phyloP scores from a whole-genome alignment of 2,329 filamentous ascomycete genomes.

The Penicillium sp. region DNA sequence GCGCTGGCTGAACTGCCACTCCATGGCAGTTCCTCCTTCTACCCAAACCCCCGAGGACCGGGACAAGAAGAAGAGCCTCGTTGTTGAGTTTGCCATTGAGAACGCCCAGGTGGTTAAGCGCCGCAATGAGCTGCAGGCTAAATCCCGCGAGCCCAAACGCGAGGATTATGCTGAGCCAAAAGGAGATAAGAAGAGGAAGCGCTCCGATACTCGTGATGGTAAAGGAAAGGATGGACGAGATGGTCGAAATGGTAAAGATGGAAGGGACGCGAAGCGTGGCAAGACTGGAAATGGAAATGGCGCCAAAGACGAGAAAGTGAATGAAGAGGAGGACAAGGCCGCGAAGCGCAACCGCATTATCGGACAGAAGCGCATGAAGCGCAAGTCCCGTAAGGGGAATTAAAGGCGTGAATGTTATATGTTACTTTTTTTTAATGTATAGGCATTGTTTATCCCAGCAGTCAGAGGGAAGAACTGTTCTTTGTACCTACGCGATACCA shows the following conservation, averaged over 20 bases:
- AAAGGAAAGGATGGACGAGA: conserved; percentile 15
- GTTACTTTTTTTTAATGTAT: conserved; percentile 14
- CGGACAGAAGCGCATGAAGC: conserved; percentile 75
- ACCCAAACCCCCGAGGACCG: conserved; percentile 36
- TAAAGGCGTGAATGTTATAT: conserved; percentile 17
- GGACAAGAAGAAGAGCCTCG: conserved; percentile 82
- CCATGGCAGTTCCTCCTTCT: conserved; percentile 44
- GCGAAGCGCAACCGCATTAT: conserved; percentile 74
- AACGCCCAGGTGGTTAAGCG: conserved; percentile 93
- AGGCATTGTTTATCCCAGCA: conserved; percentile 7
- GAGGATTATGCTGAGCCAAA: conserved; percentile 27
- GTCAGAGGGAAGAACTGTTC: conserved; percentile 5
- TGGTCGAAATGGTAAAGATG: conserved; percentile 4
- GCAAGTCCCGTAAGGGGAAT: conserved; percentile 58
- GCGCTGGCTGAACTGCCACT: conserved; percentile 84
- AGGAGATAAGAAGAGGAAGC: conserved; percentile 35
- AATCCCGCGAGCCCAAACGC: conserved; percentile 28
- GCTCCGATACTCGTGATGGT: conserved; percentile 21
- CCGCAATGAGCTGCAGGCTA: conserved; percentile 48
- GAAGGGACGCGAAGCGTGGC: conserved; percentile 30
- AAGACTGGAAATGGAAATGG: conserved; percentile 1
- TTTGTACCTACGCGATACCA: conserved; percentile 23
- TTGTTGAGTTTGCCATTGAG: conserved; percentile 97
- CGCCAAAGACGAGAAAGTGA: conserved; percentile 23
- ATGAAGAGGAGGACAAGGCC: conserved; percentile 52